Conservation (phyloP, 2,329 filamentous ascomycete genomes). For the Monosporascus sp. region DNA sequence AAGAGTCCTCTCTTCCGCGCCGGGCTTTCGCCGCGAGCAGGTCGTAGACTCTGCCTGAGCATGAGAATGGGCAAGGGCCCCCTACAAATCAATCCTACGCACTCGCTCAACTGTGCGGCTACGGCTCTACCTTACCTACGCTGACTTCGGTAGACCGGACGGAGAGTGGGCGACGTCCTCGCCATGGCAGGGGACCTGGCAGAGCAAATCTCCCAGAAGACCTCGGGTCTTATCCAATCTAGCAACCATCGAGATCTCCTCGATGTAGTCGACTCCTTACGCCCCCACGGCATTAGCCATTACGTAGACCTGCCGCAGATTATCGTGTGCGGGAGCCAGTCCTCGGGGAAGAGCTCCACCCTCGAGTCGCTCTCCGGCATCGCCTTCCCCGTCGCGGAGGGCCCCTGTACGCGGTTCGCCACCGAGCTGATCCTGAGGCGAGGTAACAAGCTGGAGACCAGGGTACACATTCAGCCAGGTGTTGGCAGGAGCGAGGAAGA, state of each 20-base stretch:
- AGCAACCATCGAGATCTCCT: constrained; percentile 26
- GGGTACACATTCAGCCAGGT: constrained; percentile 17
- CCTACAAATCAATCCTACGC: too few species aligned
- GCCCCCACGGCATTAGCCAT: constrained; percentile 29
- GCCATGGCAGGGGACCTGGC: constrained; percentile 17
- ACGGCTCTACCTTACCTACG: too few species aligned
- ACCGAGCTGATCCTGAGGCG: constrained; percentile 55
- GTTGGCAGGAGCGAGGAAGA: constrained; percentile 9
- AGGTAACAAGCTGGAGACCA: constrained; percentile 20
- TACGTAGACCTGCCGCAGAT: constrained; percentile 30
- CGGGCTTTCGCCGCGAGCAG: too few species aligned
- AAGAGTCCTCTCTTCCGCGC: too few species aligned
- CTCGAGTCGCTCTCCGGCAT: constrained; percentile 50
- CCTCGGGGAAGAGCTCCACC: constrained; percentile 51
- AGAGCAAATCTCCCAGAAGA: constrained; percentile 16
- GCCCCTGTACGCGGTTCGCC: constrained; percentile 54
- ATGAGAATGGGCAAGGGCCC: too few species aligned
- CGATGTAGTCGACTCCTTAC: constrained; percentile 31
- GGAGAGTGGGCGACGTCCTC: not conserved
- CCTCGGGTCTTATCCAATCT: constrained; percentile 25
- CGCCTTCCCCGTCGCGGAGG: constrained; percentile 47
- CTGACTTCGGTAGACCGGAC: too few species aligned
- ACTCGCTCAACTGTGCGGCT: too few species aligned
- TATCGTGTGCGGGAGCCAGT: constrained; percentile 50
- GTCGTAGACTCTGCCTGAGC: too few species aligned